Evolutionary conservation across 2,329 filamentous ascomycete species (phyloP).

Genomic region (Botrytis pseudocinerea): DNA sequence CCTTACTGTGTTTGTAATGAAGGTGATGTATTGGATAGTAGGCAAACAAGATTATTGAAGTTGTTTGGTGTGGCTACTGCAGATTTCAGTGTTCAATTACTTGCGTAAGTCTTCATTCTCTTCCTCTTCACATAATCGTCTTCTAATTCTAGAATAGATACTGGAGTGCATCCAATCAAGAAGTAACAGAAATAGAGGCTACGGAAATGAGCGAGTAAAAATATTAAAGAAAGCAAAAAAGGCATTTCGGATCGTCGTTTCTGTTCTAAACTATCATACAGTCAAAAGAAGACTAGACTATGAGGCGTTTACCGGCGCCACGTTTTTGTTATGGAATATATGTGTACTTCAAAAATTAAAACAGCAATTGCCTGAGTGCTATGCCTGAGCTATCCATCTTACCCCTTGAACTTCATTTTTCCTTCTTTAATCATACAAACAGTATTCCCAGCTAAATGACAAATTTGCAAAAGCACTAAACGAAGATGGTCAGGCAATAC

Average conservation of each 20-base stretch:
- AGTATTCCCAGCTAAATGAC: slow-evolving; percentile 25
- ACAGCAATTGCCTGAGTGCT: slow-evolving; percentile 32
- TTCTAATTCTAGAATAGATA: slow-evolving; percentile 47
- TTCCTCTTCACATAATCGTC: neutral
- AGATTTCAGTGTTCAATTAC: slow-evolving; percentile 81
- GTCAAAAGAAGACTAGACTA: slow-evolving; percentile 31
- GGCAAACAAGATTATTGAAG: slow-evolving; percentile 92
- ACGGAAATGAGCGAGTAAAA: slow-evolving; percentile 45
- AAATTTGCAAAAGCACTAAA: slow-evolving; percentile 28
- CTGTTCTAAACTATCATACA: slow-evolving; percentile 39
- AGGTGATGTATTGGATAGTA: slow-evolving; percentile 81
- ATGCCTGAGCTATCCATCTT: slow-evolving; percentile 37
- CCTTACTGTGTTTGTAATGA: slow-evolving; percentile 68
- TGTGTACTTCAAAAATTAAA: slow-evolving; percentile 32
- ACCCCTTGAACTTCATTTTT: slow-evolving; percentile 30
- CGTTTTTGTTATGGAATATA: slow-evolving; percentile 30
- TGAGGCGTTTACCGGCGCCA: slow-evolving; percentile 41
- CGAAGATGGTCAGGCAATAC: slow-evolving; percentile 37
- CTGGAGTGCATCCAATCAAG: slow-evolving; percentile 60
- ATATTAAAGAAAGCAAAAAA: slow-evolving; percentile 26
- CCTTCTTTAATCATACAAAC: slow-evolving; percentile 38
- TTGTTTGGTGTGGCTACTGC: slow-evolving; percentile 87
- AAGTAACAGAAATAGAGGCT: slow-evolving; percentile 58
- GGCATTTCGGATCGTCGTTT: slow-evolving; percentile 20
- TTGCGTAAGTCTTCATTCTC: slow-evolving; percentile 58